These are phyloP conservation scores for Ambrosia trifida DNA, from an alignment of 129 eudicot species.

Conservation along the genomic window DNA sequence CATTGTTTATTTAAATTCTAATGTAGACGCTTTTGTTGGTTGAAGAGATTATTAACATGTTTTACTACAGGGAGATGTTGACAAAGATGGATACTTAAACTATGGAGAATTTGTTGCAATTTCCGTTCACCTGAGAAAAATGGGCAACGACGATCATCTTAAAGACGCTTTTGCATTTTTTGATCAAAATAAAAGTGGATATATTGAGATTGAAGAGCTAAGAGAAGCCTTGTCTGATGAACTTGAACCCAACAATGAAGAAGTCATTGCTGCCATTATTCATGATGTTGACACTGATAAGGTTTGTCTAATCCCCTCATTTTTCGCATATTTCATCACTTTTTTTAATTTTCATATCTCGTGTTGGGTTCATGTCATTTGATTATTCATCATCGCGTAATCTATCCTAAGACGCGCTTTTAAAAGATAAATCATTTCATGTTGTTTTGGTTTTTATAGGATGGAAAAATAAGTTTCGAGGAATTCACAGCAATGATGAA, in stretches of 20 bases:
- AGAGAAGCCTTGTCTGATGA: conserved; percentile 25
- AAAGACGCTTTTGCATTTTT: conserved; percentile 26
- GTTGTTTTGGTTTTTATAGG: not conserved
- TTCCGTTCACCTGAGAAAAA: conserved; percentile 20
- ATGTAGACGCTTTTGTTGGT: not conserved
- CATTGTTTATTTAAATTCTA: not conserved
- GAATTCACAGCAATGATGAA: conserved; percentile 21
- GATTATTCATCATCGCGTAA: too few relatives aligned
- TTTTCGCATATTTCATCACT: not conserved
- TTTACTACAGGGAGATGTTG: conserved; percentile 20
- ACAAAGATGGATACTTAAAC: conserved; percentile 19
- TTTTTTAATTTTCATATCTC: not conserved
- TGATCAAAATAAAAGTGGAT: conserved; percentile 21
- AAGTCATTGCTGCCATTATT: conserved; percentile 22
- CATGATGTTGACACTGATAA: conserved; percentile 21
- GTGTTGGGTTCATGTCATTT: too few relatives aligned
- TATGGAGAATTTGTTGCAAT: conserved; percentile 24
- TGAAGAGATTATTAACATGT: not conserved
- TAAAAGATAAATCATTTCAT: not conserved
- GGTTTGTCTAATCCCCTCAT: not conserved
- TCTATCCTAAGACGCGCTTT: too few relatives aligned
- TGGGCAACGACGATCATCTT: conserved; percentile 22
- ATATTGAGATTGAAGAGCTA: conserved; percentile 19
- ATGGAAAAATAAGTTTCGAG: conserved; percentile 19
- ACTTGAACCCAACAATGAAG: conserved; percentile 25